Evolutionary conservation across 1,139 yeast genomes (phyloP).

Genomic region (Yamadazyma diddensiae): DNA sequence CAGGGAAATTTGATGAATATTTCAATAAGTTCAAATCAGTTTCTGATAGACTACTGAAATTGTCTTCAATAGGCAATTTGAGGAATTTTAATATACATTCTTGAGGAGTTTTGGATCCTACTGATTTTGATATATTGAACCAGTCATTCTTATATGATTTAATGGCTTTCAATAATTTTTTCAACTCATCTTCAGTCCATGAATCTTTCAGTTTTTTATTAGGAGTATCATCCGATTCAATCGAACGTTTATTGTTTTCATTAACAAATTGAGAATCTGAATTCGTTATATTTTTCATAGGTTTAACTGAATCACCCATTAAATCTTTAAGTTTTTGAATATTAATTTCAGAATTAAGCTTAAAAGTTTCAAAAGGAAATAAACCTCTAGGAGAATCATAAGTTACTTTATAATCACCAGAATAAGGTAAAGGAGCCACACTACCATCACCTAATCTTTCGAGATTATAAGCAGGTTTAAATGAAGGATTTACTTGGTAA

Average conservation of each 20-base stretch:
- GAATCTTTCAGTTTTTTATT: constrained; percentile 45
- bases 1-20: constrained; percentile 80
- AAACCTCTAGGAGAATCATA: constrained; percentile 93
- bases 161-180: constrained; percentile 59
- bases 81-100: constrained; percentile 80
- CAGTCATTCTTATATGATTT: constrained; percentile 65
- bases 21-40: constrained; percentile 61
- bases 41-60: constrained; percentile 50
- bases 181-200: constrained; percentile 66
- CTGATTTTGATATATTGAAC: constrained; percentile 67
- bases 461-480: constrained; percentile 59
- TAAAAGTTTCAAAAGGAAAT: constrained; percentile 86
- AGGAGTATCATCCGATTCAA: not conserved
- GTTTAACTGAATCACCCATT: constrained; percentile 19
- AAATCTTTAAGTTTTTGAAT: constrained; percentile 54
- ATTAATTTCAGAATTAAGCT: constrained; percentile 56
- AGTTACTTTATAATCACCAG: constrained; percentile 65
- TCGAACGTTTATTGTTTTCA: constrained; percentile 3
- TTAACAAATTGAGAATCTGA: not conserved
- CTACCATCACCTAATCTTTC: constrained; percentile 55
- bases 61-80: constrained; percentile 79
- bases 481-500: constrained; percentile 78
- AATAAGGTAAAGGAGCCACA: constrained; percentile 53
- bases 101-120: constrained; percentile 65
- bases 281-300: not conserved